phyloP scores from a whole-genome alignment of 139 green algal genomes.

The Coccomyxa sp. region DNA sequence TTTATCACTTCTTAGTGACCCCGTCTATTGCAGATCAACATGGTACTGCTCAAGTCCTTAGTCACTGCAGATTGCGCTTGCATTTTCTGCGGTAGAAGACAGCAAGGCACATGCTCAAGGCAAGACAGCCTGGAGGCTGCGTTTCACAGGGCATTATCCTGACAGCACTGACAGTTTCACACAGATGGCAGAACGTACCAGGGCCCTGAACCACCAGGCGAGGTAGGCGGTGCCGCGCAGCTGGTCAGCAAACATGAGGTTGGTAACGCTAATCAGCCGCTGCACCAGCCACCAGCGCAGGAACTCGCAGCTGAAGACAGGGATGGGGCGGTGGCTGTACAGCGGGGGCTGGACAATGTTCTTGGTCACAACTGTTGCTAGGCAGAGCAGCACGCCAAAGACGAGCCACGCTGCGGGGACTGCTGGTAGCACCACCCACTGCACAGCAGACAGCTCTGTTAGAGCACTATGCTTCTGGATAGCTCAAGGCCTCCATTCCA shows the following conservation, averaged over 20 bases:
- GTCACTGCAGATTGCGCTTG: no score
- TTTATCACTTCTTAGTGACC: no score
- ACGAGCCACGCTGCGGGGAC: not conserved
- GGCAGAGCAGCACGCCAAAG: not conserved
- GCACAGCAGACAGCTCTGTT: not conserved
- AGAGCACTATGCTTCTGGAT: not conserved
- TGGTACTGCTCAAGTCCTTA: no score
- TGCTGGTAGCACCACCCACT: not conserved
- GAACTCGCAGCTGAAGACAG: conserved; percentile 3
- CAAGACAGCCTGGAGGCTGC: no score
- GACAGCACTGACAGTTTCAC: not conserved
- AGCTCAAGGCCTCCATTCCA: no score
- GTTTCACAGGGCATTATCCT: not conserved
- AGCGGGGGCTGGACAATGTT: not conserved
- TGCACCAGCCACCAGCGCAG: conserved; percentile 1
- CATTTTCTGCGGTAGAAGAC: no score
- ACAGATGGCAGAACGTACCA: not conserved
- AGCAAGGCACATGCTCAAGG: no score
- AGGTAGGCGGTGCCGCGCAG: conserved; percentile 1
- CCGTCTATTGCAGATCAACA: no score
- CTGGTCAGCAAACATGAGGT: not conserved
- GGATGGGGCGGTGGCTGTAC: not conserved
- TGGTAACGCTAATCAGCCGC: not conserved
- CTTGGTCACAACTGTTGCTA: not conserved
- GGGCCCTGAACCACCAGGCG: not conserved